Percentiles rank a stretch among this genome's conserved stretches.
These are phyloP conservation scores for Silene conica DNA, from an alignment of 148 eudicot genomes.

Conservation along the genomic window DNA sequence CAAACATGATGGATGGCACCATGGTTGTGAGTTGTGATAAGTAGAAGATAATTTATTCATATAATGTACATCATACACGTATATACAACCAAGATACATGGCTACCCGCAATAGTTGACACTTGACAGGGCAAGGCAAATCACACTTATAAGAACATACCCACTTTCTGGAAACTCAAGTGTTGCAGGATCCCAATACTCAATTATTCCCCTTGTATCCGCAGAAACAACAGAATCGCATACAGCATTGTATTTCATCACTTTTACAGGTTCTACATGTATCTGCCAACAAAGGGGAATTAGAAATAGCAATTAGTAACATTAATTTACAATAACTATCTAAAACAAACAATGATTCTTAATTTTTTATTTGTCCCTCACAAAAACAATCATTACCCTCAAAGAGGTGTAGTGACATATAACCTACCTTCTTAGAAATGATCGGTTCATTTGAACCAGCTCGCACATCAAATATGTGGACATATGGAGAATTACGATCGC, in stretches of 20 bases:
- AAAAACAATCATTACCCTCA: background rate
- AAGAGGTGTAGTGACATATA: background rate
- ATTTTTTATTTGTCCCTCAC: background rate
- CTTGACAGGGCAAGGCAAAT: background rate
- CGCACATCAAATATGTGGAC: constrained; percentile 87
- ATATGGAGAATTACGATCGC: constrained; percentile 76
- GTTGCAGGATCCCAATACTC: constrained; percentile 90
- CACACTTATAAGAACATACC: constrained; percentile 37
- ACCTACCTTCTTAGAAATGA: constrained; percentile 75
- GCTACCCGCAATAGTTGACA: background rate
- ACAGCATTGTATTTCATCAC: constrained; percentile 80
- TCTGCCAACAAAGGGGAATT: constrained; percentile 33
- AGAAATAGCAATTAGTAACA: constrained; percentile 1
- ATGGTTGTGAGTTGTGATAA: background rate
- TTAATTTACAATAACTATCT: background rate
- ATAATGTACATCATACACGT: background rate
- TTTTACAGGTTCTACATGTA: constrained; percentile 75
- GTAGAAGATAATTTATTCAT: background rate
- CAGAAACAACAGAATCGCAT: constrained; percentile 76
- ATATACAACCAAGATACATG: background rate
- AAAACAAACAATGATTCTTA: background rate
- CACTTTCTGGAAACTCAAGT: constrained; percentile 71
- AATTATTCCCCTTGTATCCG: constrained; percentile 78
- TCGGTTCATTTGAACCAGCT: constrained; percentile 80
- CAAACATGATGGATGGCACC: background rate